Percentiles rank a stretch among this genome's conserved stretches.
Evolutionary conservation across 768 basidiomycete species (phyloP).

Genomic region (Lentinula detonsa): DNA sequence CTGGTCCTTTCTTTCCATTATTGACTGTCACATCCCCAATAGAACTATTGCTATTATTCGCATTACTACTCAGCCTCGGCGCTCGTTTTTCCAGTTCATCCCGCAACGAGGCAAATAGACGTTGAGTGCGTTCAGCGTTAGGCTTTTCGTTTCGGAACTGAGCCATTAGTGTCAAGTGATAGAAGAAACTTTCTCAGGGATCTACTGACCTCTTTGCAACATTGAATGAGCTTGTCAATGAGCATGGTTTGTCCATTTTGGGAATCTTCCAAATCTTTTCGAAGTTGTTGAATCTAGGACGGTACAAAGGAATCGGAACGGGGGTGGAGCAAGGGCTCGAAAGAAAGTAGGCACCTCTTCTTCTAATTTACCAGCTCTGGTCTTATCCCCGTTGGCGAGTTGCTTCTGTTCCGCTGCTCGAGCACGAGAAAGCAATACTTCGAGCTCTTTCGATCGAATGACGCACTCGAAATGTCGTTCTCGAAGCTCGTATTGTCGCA

Average conservation of each 20-base stretch:
- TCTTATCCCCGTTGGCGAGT: constrained; percentile 70
- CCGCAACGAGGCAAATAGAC: constrained; percentile 71
- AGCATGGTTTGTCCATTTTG: constrained; percentile 74
- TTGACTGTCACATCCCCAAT: constrained; percentile 4
- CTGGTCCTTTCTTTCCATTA: constrained; percentile 6
- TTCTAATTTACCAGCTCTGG: constrained; percentile 59
- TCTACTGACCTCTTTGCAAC: constrained; percentile 76
- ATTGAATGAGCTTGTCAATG: constrained; percentile 78
- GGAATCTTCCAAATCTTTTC: constrained; percentile 74
- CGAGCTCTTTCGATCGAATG: constrained; percentile 87
- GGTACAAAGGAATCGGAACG: not conserved
- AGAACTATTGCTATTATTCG: constrained; percentile 7
- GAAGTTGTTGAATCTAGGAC: constrained; percentile 56
- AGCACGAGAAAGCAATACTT: constrained; percentile 80
- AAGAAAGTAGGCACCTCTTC: constrained; percentile 55
- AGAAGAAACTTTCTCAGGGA: constrained; percentile 1
- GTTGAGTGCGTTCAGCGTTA: constrained; percentile 78
- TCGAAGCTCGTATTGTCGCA: constrained; percentile 83
- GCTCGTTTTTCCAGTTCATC: constrained; percentile 79
- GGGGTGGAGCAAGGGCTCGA: not conserved
- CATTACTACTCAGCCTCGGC: constrained; percentile 23
- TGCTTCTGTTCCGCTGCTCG: constrained; percentile 86
- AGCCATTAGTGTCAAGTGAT: constrained; percentile 10
- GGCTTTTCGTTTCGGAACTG: constrained; percentile 40
- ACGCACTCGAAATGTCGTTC: constrained; percentile 92